Conservation (phyloP, 208 protist species). For the Leishmania tarentolae region DNA sequence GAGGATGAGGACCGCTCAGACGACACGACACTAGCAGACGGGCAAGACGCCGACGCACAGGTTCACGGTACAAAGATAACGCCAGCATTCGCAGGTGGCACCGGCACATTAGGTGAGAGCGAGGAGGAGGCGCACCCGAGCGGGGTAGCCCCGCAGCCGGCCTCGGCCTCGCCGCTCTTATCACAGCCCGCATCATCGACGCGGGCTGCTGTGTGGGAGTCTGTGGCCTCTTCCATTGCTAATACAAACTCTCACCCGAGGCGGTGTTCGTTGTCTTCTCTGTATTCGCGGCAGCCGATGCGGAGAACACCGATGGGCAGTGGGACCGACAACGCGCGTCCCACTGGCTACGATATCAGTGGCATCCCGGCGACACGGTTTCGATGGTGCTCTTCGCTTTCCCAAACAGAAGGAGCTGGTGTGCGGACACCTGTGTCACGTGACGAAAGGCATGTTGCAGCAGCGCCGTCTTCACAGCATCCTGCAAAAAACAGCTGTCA, state of each 20-base stretch:
- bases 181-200: background rate
- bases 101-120: background rate
- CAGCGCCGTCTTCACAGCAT: background rate
- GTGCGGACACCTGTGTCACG: background rate
- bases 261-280: background rate
- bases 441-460: background rate
- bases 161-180: conserved; percentile 5
- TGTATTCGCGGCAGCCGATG: background rate
- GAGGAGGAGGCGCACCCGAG: conserved; percentile 25
- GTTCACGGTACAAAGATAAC: background rate
- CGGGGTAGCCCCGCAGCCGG: conserved; percentile 15
- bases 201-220: background rate
- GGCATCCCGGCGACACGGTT: background rate
- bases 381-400: background rate
- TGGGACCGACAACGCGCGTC: background rate
- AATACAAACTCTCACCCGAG: background rate
- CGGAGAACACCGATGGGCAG: background rate
- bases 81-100: background rate
- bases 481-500: background rate
- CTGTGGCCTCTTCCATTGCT: background rate
- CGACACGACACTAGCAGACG: background rate
- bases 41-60: background rate
- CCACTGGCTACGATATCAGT: background rate
- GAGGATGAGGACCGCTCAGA: background rate
- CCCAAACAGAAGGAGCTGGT: background rate